Conservation (phyloP, 371 early-diverging fungal species). For the Phascolomyces articulosus region DNA sequence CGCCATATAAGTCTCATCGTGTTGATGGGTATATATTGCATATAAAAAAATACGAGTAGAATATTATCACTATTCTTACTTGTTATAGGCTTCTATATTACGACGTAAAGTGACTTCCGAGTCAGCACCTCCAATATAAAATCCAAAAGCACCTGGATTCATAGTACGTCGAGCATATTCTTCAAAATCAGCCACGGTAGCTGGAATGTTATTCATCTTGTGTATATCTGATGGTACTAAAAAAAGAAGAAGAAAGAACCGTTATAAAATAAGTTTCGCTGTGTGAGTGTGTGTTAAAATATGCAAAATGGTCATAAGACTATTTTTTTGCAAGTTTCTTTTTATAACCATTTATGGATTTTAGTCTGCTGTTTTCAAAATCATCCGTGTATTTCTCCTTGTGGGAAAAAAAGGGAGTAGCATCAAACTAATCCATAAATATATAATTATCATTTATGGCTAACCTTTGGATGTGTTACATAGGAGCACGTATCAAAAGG, state of each 20-base stretch:
- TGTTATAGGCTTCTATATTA: conserved; percentile 22
- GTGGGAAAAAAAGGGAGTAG: no score
- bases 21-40: neutral
- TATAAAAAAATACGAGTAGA: neutral
- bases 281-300: neutral
- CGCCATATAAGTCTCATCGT: no score
- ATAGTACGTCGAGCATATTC: conserved; percentile 17
- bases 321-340: neutral
- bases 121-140: conserved; percentile 24
- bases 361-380: neutral
- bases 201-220: conserved; percentile 11
- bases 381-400: neutral
- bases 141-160: conserved; percentile 17
- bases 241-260: neutral
- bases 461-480: no score
- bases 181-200: conserved; percentile 27
- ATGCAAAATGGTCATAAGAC: neutral
- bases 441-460: no score
- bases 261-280: neutral
- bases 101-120: conserved; percentile 19
- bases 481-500: no score
- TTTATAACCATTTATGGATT: neutral
- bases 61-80: conserved; percentile 7
- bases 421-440: no score
- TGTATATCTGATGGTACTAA: neutral